A percentile compares a stretch with the other conserved stretches of the same genome.
Evolutionary conservation across 176 grass and related monocot species (phyloP).

Genomic region (Ensete glaucum): DNA sequence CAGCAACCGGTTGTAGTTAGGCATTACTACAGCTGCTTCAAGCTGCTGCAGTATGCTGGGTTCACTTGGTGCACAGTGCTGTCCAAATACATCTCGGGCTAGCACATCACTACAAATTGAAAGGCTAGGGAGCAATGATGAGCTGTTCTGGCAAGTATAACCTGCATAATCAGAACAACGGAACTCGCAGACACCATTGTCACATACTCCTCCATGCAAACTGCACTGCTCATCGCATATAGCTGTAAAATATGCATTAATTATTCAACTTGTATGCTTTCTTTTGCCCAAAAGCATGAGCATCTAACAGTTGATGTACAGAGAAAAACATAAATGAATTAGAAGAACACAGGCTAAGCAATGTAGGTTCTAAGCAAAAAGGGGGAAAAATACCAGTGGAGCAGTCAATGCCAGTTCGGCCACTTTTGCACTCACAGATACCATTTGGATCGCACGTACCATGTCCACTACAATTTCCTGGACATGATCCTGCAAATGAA

Average conservation of each 20-base stretch:
- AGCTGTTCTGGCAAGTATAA: constrained; percentile 97
- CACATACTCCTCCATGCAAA: constrained; percentile 96
- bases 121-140: constrained; percentile 59
- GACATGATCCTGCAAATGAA: constrained; percentile 59
- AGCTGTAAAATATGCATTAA: constrained; percentile 46
- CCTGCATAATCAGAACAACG: constrained; percentile 98
- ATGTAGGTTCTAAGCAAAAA: constrained; percentile 7
- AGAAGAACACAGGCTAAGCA: not conserved
- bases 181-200: constrained; percentile 95
- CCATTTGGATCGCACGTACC: constrained; percentile 75
- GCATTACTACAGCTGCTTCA: constrained; percentile 81
- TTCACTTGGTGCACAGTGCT: constrained; percentile 95
- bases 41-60: constrained; percentile 89
- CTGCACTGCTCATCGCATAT: constrained; percentile 98
- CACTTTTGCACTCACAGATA: constrained; percentile 75
- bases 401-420: constrained; percentile 88
- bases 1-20: constrained; percentile 98
- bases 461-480: constrained; percentile 55
- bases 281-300: not conserved
- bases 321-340: constrained; percentile 3
- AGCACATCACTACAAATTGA: constrained; percentile 95
- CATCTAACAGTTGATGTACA: not conserved
- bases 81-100: constrained; percentile 63
- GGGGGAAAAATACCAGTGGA: constrained; percentile 59
- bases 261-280: not conserved